phyloP scores from a whole-genome alignment of 139 green algal species.

The Micromonas commoda region DNA sequence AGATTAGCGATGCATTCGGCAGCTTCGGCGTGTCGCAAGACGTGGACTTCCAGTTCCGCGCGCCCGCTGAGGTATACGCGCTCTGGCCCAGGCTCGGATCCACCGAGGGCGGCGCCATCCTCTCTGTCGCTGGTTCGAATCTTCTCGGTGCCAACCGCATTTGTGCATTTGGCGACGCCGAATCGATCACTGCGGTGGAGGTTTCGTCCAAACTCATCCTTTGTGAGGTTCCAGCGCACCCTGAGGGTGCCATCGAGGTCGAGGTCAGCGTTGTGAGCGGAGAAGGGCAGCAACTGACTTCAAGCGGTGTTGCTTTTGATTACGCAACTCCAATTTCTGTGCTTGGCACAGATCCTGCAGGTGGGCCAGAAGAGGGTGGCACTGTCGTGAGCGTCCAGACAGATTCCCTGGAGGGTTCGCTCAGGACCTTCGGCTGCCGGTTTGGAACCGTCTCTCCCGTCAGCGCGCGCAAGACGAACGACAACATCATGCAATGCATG shows the following conservation, averaged over 20 bases:
- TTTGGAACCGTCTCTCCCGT: background rate
- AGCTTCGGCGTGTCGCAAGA: background rate
- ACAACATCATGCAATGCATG: background rate
- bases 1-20: background rate
- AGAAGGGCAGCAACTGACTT: background rate
- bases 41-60: background rate
- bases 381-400: background rate
- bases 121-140: background rate
- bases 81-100: background rate
- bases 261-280: conserved; percentile 15
- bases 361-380: too few relatives aligned
- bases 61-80: background rate
- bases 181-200: background rate
- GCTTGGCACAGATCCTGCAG: background rate
- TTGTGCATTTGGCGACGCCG: background rate
- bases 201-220: background rate
- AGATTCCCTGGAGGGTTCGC: too few relatives aligned
- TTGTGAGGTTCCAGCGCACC: conserved; percentile 6
- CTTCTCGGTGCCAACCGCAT: background rate
- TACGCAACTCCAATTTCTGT: background rate
- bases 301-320: background rate
- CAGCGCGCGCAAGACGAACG: background rate
- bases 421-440: background rate
- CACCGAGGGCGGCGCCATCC: background rate
- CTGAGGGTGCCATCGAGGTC: background rate